Base-by-base conservation (phyloP, 2,329 filamentous ascomycete species). In the Penicillium sp. region DNA sequence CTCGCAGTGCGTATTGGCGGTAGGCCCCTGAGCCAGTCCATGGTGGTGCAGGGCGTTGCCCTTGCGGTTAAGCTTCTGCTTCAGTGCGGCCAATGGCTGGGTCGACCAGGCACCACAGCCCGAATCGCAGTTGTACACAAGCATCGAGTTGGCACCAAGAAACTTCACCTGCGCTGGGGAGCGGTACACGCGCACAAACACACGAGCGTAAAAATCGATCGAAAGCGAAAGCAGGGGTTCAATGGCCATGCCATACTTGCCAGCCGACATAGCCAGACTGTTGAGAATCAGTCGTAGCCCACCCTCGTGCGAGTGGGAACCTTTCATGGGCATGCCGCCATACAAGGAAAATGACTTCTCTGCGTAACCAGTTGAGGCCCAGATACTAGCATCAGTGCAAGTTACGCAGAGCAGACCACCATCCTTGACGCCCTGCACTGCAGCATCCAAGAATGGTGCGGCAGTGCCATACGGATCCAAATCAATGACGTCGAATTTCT, bases 341-440 rank as follows among this genome's bases (percentile, higher is more conserved):
- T 99, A 99, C n/a, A 96, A 81, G 1, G 93, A 88, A 73, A 88
- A 99, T 3, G 92, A 86, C 80, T 99, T 99, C 74, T 99, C 95
- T 2, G 91, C 88, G 70, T 98, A 99, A 55, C 93, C 92, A 65
- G 91, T 90, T 0, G 93, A 96, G 1, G 93, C 93, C 84, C 93
- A 99, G 2, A 99, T 91, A 10, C 90, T 92, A 10, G 93, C 93
- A 74, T 99, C 95, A 0, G 95, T 99, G 76, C 95, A 99, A 1
- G 95, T 99, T 5, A 99, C 90, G 72, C 93, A 97, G 4, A 99
- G 83, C 39, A 99, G 81, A 4, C 95, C 95, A 1, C 93, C 93
- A 66, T 97, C 91, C 62, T 89, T 87, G 8, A 97, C 84, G 1
- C 91, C 87, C 75, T 97, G 93, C 9, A 99, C 81, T 1, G 95